A percentile compares a stretch with the other conserved stretches of the same genome.
Conservation (phyloP, 805 yeast species). For the Saccharomycopsis olivae region DNA sequence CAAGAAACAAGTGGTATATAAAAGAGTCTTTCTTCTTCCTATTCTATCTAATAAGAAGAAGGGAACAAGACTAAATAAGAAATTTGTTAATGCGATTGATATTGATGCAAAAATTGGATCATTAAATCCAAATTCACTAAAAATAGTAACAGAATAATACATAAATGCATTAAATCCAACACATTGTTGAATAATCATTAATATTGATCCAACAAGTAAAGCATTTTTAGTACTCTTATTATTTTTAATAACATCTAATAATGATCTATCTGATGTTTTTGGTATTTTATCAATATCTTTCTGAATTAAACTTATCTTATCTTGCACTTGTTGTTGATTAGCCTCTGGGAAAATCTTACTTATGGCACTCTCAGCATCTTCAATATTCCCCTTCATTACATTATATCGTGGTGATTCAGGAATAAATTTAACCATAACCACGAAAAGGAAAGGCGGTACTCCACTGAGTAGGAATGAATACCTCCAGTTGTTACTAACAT, state of each 20-base stretch:
- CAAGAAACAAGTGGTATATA: constrained; percentile 33
- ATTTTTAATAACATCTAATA: constrained; percentile 16
- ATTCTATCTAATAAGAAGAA: constrained; percentile 37
- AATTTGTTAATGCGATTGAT: constrained; percentile 43
- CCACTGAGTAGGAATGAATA: constrained; percentile 29
- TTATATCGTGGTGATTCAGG: constrained; percentile 43
- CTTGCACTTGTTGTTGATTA: constrained; percentile 31
- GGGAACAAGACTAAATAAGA: constrained; percentile 43
- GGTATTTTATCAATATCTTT: constrained; percentile 34
- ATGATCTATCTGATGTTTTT: constrained; percentile 23
- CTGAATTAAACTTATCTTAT: constrained; percentile 38
- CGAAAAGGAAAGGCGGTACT: constrained; percentile 32
- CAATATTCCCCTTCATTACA: constrained; percentile 25
- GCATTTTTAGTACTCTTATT: constrained; percentile 27
- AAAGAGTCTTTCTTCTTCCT: constrained; percentile 43
- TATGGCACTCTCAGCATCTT: constrained; percentile 33
- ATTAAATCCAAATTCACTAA: constrained; percentile 37
- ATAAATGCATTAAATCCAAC: constrained; percentile 56
- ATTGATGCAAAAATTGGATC: constrained; percentile 50
- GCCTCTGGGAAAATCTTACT: constrained; percentile 35
- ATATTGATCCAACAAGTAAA: constrained; percentile 36
- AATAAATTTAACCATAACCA: constrained; percentile 30
- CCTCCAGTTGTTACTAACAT: constrained; percentile 28
- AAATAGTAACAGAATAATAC: constrained; percentile 51
- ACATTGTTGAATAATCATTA: constrained; percentile 47